Percentiles rank a stretch among this genome's conserved stretches.
phyloP scores from a whole-genome alignment of 2,329 filamentous ascomycete species.

The Coniochaeta hoffmannii region DNA sequence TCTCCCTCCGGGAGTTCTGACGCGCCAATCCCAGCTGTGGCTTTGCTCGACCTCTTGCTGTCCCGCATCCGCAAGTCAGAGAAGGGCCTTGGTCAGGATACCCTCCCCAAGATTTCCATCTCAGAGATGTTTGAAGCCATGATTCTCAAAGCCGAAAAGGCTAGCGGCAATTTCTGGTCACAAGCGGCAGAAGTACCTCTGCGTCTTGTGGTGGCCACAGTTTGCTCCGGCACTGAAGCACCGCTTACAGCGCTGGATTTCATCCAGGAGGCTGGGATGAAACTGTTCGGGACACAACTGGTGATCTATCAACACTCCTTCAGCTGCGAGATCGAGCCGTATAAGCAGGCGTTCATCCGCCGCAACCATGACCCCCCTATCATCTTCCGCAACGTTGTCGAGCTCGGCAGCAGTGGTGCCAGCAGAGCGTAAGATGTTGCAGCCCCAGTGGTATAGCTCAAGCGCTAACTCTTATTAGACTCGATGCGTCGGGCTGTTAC shows the following conservation, averaged over 20 bases:
- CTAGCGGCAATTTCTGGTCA: background rate
- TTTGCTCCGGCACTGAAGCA: constrained; percentile 74
- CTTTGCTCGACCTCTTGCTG: background rate
- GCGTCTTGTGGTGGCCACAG: constrained; percentile 47
- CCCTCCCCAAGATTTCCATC: background rate
- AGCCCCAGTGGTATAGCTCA: background rate
- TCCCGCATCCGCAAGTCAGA: background rate
- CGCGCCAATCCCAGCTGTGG: background rate
- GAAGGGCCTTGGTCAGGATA: background rate
- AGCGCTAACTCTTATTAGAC: constrained; percentile 28
- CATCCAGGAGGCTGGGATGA: constrained; percentile 33
- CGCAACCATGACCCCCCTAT: constrained; percentile 45
- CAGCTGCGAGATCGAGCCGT: constrained; percentile 55
- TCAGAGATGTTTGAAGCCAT: constrained; percentile 23
- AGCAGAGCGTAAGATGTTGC: constrained; percentile 34
- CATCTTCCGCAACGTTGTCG: constrained; percentile 52
- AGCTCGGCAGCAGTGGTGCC: constrained; percentile 35
- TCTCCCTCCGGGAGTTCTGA: background rate
- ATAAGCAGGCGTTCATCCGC: constrained; percentile 58
- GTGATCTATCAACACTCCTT: constrained; percentile 43
- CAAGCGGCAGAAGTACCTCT: background rate
- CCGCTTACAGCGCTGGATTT: constrained; percentile 60
- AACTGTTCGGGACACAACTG: background rate
- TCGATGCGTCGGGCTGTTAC: constrained; percentile 59
- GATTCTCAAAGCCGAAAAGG: constrained; percentile 6